Percentiles rank a stretch among this genome's conserved stretches.
phyloP scores from a whole-genome alignment of 768 basidiomycete species.

The Kondoa subrosea region DNA sequence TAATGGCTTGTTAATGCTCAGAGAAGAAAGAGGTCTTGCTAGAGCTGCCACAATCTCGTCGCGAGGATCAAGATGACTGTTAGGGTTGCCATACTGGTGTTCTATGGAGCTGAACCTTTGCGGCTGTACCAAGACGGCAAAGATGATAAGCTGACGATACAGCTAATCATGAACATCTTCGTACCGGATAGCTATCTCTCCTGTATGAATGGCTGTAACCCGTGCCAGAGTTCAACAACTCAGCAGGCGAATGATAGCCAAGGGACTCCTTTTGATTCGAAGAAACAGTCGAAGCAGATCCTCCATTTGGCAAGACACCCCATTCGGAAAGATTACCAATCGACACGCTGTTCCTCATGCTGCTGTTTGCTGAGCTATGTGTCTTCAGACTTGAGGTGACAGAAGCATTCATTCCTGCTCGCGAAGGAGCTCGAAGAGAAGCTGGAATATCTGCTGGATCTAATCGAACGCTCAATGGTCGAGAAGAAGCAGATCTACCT shows the following conservation, averaged over 20 bases:
- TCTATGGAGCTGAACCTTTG: not conserved
- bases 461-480: not conserved
- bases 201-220: not conserved
- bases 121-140: not conserved
- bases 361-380: not conserved
- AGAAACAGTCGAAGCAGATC: not conserved
- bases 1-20: constrained; percentile 19
- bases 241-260: not conserved
- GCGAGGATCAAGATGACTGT: constrained; percentile 8
- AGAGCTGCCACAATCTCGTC: constrained; percentile 14
- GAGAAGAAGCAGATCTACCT: not conserved
- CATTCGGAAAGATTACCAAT: not conserved
- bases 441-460: not conserved
- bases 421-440: not conserved
- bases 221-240: not conserved
- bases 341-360: not conserved
- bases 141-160: no score
- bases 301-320: not conserved
- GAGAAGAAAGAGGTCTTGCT: constrained; percentile 10
- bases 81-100: constrained; percentile 6
- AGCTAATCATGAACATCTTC: constrained; percentile 6
- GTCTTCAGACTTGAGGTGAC: not conserved
- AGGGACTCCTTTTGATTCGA: not conserved
- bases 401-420: not conserved
- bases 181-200: constrained; percentile 11